A percentile compares a stretch with the other conserved stretches of the same genome.
These are phyloP conservation scores for Ogataea ramenticola DNA, from an alignment of 805 yeast species.

Conservation along the genomic window DNA sequence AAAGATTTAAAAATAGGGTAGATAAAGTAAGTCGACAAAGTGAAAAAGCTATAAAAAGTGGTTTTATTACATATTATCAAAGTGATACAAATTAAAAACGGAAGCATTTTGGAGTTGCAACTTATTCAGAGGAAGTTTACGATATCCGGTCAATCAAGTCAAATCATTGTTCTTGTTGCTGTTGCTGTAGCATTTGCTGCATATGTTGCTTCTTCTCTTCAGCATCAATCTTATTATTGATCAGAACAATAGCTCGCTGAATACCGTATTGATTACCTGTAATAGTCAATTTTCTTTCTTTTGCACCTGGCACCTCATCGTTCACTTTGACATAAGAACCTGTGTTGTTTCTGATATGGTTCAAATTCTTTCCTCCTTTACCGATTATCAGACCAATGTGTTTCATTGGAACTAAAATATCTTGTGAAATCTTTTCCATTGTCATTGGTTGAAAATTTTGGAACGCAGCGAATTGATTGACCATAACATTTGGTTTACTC, in stretches of 20 bases:
- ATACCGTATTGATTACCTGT: constrained; percentile 62
- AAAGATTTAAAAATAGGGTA: too few species aligned
- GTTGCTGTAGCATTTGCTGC: neutral
- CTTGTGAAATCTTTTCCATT: constrained; percentile 48
- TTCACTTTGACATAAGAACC: constrained; percentile 73
- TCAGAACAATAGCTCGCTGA: constrained; percentile 64
- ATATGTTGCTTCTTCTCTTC: constrained; percentile 37
- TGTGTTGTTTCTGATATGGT: constrained; percentile 65
- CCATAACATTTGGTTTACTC: neutral
- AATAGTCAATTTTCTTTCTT: constrained; percentile 59
- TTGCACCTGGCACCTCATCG: constrained; percentile 43
- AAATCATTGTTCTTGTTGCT: neutral
- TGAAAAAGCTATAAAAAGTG: too few species aligned
- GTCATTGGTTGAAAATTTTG: neutral
- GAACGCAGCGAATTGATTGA: neutral
- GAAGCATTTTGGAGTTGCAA: too few species aligned
- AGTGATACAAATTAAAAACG: too few species aligned
- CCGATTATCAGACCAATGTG: constrained; percentile 84
- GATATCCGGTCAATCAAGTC: too few species aligned
- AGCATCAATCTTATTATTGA: constrained; percentile 62
- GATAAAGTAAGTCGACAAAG: too few species aligned
- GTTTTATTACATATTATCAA: too few species aligned
- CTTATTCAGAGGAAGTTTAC: too few species aligned
- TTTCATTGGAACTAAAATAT: constrained; percentile 66
- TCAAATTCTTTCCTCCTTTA: constrained; percentile 76